Base-by-base conservation (phyloP, 179 eudicot species). In the Vitellaria paradoxa region DNA sequence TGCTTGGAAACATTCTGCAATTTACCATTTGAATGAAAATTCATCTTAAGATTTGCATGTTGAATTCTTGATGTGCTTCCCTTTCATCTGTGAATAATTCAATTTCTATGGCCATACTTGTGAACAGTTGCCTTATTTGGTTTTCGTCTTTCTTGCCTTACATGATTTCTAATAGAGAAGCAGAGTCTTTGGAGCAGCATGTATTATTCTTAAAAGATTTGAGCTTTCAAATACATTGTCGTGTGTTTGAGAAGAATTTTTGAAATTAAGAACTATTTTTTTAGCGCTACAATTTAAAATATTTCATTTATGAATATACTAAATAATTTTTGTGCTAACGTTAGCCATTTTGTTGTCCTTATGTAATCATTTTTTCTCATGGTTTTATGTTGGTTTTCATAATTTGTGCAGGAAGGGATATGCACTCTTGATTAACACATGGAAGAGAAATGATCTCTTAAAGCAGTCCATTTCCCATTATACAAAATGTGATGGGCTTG, bases 401-500 rank as follows among this genome's bases (percentile, higher is more conserved):
- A 9, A 65, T 55, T 67, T 77, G 59, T 82, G 79, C 96, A 93
- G 97, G 87, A 86, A 80, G 72, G 96, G 97, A 55, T 96, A 91
- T 81, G 85, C 99, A 68, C 77, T 96, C 64, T 78, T 96, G 81
- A 92, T 96, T 9, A 96, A 96, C 82, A 96, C 99, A 8, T 96
- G 99, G 99, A 96, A 96, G 82, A 88, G 99, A 87, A 86, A 93
- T 75, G 92, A 92, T 89, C 99, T 96, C 74, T 71, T 96, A 79
- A 93, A 88, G 88, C 84, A 87, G 81, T 96, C 99, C n/a, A 89
- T 96, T 60, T 88, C 96, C 77, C 98, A 96, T 77, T 96, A 96
- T 84, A 86, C 93, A 76, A 87, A 87, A 11, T 96, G 99, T 78
- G 87, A 84, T 24, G 81, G 90, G 66, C 90, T 91, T 71, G 91